Base-by-base conservation (phyloP, 768 basidiomycete genomes). In the Hypsizygus marmoreus region DNA sequence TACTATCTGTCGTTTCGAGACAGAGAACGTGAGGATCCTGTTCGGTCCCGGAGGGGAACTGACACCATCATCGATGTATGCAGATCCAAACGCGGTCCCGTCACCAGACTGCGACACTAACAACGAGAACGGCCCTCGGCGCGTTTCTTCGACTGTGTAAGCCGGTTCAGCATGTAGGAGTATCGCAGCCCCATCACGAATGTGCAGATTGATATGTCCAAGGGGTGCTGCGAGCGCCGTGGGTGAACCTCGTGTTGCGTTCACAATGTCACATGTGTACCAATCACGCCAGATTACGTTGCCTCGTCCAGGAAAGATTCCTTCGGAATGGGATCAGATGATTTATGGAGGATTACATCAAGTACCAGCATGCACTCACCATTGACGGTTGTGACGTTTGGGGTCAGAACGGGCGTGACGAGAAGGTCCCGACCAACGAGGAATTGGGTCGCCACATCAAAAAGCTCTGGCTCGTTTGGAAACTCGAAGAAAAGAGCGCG, bases 401-500 rank as follows among this genome's bases (percentile, higher is more conserved):
- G 86, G 9, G 65, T 68, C 28, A 91, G 64, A 0, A 91, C 88
- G 1, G 89, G 89, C 0, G 88, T 88, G 41, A 91, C 80, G 31
- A 91, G 76, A 38, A 92, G 74, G 51, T 84, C 77, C 13, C 73
- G 47, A 11, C 90, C 89, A 30, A 91, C 64, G 54, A 91, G 56
- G 71, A 86, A 92, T 61, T 92, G 90, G 17, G 69, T 63, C 54
- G 86, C 82, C 9, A 86, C 64, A 20, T 64, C 66, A 47, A 84
- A 83, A 2, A 84, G 61, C 49, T 84, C 82, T 0, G 81, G 76
- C 50, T 88, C 81, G 31, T 84, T 67, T 0, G 85, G 84, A 70
- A 88, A 91, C 59, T 90, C 84, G 56, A 77, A 90, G 74, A 88
- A 89, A 24, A 91, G 71, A 4, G 90, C 83, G 28, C 82, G 80